Evolutionary conservation across 176 grass and related monocot genomes (phyloP), one percentile per base, ranked within the genome.

Genomic region (Tillandsia leiboldiana): DNA sequence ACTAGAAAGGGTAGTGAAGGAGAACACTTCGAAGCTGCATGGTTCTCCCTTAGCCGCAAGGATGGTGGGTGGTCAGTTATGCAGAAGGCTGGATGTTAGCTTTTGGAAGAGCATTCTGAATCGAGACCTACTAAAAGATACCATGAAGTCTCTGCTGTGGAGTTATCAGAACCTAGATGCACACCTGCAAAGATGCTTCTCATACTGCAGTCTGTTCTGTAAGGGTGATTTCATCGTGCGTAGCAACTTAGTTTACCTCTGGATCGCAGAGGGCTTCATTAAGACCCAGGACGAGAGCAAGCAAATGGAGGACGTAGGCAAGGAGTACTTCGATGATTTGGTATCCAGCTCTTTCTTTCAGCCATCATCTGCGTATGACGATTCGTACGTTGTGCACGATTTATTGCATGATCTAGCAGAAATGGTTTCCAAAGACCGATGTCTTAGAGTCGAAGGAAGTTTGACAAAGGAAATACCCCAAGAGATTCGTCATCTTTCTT

Each of bases 211-310:
- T 17, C 1, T 57, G 53, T 57, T 57, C 4, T 17, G 15, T 8
- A 15, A 17, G 3, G 53, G 53, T 17, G 17, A 57, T 15, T 57
- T 17, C 1, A 57, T 57, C 12, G 5, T 42, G 3, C 67, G 57
- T 62, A 50, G 57, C 1, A 1, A 65, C n/a, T 72, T 86, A 52
- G 26, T 87, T 47, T 49, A 76, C 28, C 12, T 87, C 17, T 83
- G 80, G 84, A 65, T 80, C 29, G 80, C 85, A 7, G 72, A 87
- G 70, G 76, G 53, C 0, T 86, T 86, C 50, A 65, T 81, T 27
- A 76, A 77, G 54, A 63, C 10, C 9, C 24, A 12, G 2, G 12
- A 28, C 49, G 13, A 0, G 3, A 24, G 8, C 9, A 51, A 66
- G 47, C 27, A 82, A 28, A 10, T 82, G 12, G 80, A 79, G 70